A percentile compares a stretch with the other conserved stretches of the same genome.
phyloP scores from a whole-genome alignment of 768 basidiomycete genomes.

The Tulasnella sp. region DNA sequence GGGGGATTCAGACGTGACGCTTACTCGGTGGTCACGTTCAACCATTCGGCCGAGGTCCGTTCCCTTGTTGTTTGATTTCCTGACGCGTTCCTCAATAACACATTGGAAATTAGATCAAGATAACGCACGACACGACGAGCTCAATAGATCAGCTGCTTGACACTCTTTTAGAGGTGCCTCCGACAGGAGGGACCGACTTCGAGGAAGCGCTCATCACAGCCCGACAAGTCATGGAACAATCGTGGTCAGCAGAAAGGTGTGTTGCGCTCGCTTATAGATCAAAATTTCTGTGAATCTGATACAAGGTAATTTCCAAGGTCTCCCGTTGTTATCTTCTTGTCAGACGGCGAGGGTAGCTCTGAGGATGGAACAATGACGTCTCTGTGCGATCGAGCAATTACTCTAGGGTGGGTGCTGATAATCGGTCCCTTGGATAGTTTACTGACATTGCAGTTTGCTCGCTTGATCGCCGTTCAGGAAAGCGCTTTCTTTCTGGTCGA shows the following conservation, averaged over 20 bases:
- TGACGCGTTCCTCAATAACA: background rate
- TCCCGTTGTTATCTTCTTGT: slow-evolving; percentile 45
- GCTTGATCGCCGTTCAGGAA: slow-evolving; percentile 27
- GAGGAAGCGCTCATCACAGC: slow-evolving; percentile 29
- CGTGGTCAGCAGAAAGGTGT: slow-evolving; percentile 43
- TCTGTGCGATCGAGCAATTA: slow-evolving; percentile 32
- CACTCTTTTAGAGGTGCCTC: slow-evolving; percentile 24
- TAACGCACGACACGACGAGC: slow-evolving; percentile 38
- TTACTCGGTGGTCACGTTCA: slow-evolving; percentile 44
- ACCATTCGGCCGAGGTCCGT: slow-evolving; percentile 15
- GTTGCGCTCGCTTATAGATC: background rate
- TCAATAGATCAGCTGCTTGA: slow-evolving; percentile 35
- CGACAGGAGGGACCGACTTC: slow-evolving; percentile 35
- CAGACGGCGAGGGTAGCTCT: slow-evolving; percentile 39
- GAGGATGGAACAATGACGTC: slow-evolving; percentile 28
- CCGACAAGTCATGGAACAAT: slow-evolving; percentile 30
- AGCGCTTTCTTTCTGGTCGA: slow-evolving; percentile 44
- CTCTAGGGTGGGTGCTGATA: slow-evolving; percentile 30
- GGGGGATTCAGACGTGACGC: slow-evolving; percentile 33
- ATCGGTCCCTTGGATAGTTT: background rate
- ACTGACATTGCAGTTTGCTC: background rate
- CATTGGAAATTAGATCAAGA: background rate
- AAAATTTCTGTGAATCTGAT: background rate
- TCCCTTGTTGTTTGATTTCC: background rate
- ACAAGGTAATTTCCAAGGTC: slow-evolving; percentile 23